These are phyloP conservation scores for Cryomyces antarcticus DNA, from an alignment of 495 filamentous ascomycete species.

Conservation along the genomic window DNA sequence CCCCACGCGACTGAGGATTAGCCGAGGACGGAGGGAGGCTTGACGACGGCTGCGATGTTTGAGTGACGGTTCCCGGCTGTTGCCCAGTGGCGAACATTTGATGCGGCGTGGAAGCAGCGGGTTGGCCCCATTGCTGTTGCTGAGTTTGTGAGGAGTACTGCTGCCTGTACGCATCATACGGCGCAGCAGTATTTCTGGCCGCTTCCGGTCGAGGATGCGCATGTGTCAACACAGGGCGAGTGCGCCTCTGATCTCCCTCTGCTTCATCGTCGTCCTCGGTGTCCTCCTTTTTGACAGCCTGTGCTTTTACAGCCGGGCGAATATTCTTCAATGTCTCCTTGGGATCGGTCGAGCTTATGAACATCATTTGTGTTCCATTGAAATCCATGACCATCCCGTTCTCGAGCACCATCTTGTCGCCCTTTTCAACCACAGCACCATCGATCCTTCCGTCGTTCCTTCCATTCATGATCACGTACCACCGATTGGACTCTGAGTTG, in stretches of 20 bases:
- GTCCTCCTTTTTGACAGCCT: neutral
- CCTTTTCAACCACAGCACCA: slow-evolving; percentile 41
- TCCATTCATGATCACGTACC: slow-evolving; percentile 72
- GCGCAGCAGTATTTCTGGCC: neutral
- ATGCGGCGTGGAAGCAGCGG: neutral
- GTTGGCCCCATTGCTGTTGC: neutral
- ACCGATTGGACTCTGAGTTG: slow-evolving; percentile 41
- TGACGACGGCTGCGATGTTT: neutral
- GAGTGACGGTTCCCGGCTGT: slow-evolving; percentile 1
- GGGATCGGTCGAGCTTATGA: slow-evolving; percentile 44
- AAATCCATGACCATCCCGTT: slow-evolving; percentile 83
- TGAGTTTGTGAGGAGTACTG: too few relatives aligned
- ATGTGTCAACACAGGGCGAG: neutral
- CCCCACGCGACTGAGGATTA: slow-evolving; percentile 4
- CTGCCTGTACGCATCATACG: too few relatives aligned
- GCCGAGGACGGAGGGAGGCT: slow-evolving; percentile 1
- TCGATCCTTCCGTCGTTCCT: slow-evolving; percentile 79
- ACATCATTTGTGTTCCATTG: slow-evolving; percentile 91
- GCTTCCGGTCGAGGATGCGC: neutral
- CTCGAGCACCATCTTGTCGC: slow-evolving; percentile 39
- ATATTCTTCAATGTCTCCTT: slow-evolving; percentile 13
- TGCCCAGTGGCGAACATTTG: slow-evolving; percentile 8
- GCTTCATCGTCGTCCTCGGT: slow-evolving; percentile 13
- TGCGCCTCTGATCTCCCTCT: slow-evolving; percentile 1
- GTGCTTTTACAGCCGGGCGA: neutral